These are phyloP conservation scores for Sarocladium brachiariae DNA, from an alignment of 2,329 filamentous ascomycete genomes.

Conservation along the genomic window DNA sequence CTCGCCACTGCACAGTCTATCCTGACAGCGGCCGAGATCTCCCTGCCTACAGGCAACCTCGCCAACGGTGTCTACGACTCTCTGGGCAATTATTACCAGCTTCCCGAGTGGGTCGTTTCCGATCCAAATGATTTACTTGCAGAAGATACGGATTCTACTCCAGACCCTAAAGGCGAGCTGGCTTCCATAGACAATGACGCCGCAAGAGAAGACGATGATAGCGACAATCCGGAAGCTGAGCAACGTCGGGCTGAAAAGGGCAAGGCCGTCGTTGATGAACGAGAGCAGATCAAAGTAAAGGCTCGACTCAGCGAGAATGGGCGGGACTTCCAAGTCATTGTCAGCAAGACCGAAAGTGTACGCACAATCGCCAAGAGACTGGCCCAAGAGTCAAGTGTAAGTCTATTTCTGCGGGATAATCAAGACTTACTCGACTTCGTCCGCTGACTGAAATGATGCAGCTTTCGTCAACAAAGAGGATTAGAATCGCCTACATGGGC, in stretches of 20 bases:
- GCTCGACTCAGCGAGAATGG: conserved; percentile 61
- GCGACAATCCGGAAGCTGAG: conserved; percentile 25
- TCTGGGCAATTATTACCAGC: conserved; percentile 60
- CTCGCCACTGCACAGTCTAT: conserved; percentile 71
- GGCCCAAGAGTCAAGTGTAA: conserved; percentile 55
- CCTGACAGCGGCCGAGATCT: conserved; percentile 69
- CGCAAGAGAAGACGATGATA: conserved; percentile 18
- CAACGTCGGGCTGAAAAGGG: conserved; percentile 51
- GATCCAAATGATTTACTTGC: conserved; percentile 53
- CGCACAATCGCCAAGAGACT: conserved; percentile 56
- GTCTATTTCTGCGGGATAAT: conserved; percentile 20
- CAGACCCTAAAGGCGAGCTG: conserved; percentile 27
- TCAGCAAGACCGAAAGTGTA: conserved; percentile 58
- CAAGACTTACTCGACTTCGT: neutral
- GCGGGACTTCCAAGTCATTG: conserved; percentile 52
- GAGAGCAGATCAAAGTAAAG: conserved; percentile 49
- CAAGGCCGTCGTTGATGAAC: conserved; percentile 46
- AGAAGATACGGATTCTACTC: conserved; percentile 20
- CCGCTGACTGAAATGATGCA: conserved; percentile 20
- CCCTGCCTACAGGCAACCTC: conserved; percentile 65
- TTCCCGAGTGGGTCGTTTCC: conserved; percentile 62
- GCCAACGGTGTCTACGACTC: conserved; percentile 67
- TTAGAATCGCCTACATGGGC: conserved; percentile 75
- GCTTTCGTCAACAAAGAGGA: conserved; percentile 50
- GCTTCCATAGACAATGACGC: conserved; percentile 27